phyloP scores from a whole-genome alignment of 768 basidiomycete species.

The Naematelia aurantialba region DNA sequence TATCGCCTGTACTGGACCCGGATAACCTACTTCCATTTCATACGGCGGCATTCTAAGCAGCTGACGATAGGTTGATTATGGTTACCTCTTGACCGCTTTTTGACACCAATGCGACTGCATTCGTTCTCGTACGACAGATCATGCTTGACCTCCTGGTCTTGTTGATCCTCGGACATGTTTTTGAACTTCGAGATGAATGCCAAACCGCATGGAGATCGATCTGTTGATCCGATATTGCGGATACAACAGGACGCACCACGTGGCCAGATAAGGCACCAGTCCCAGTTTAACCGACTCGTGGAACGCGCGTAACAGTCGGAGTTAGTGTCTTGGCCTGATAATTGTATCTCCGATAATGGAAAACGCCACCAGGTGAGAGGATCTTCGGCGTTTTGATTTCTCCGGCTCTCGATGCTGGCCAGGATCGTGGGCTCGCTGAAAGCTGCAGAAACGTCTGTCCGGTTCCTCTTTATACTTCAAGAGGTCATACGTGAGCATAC shows the following conservation, averaged over 20 bases:
- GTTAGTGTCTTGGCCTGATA: no score
- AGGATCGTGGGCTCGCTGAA: background rate
- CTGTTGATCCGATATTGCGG: background rate
- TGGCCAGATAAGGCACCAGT: no score
- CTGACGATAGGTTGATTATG: constrained; percentile 9
- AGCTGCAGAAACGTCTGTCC: background rate
- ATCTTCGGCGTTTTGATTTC: background rate
- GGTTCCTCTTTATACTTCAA: background rate
- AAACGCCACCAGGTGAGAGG: background rate
- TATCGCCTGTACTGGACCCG: background rate
- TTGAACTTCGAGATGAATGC: no score
- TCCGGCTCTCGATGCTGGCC: no score
- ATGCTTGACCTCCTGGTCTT: background rate
- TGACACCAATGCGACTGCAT: background rate
- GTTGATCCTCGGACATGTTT: background rate
- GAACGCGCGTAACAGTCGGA: no score
- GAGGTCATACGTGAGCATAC: background rate
- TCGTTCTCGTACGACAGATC: background rate
- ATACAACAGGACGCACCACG: background rate
- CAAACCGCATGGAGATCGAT: no score
- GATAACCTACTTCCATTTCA: constrained; percentile 5
- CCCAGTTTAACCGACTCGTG: no score
- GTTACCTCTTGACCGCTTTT: constrained; percentile 4
- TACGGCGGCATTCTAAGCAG: constrained; percentile 6
- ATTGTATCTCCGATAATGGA: background rate